Evolutionary conservation across 1,139 yeast genomes (phyloP).

Genomic region (Candida dubliniensis): DNA sequence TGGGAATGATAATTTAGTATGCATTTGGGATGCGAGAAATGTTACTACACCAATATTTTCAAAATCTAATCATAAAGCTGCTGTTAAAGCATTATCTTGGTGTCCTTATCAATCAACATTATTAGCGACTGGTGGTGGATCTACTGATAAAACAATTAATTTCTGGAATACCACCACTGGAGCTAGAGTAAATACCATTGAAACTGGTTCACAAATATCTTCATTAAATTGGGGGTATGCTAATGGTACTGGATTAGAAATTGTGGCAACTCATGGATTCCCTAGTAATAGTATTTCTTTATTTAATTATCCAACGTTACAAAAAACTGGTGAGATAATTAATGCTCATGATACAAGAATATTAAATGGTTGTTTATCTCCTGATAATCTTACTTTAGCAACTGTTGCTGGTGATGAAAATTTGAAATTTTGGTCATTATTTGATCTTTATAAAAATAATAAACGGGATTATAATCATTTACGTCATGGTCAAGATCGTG

Average conservation of each 20-base stretch:
- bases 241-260: slow-evolving; percentile 71
- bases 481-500: slow-evolving; percentile 4
- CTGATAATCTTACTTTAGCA: slow-evolving; percentile 86
- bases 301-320: slow-evolving; percentile 83
- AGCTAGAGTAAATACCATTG: slow-evolving; percentile 78
- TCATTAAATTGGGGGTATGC: slow-evolving; percentile 89
- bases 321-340: slow-evolving; percentile 83
- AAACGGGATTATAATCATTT: slow-evolving; percentile 16
- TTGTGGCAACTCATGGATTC: slow-evolving; percentile 92
- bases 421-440: slow-evolving; percentile 90
- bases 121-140: slow-evolving; percentile 96
- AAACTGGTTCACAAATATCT: slow-evolving; percentile 92
- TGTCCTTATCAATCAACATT: slow-evolving; percentile 84
- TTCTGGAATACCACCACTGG: slow-evolving; percentile 97
- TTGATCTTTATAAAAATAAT: slow-evolving; percentile 54
- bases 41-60: slow-evolving; percentile 58
- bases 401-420: slow-evolving; percentile 98
- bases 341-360: slow-evolving; percentile 92
- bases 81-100: slow-evolving; percentile 95
- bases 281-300: slow-evolving; percentile 84
- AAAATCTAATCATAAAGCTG: slow-evolving; percentile 84
- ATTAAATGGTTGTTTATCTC: slow-evolving; percentile 79
- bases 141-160: slow-evolving; percentile 84
- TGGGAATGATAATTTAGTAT: slow-evolving; percentile 91
- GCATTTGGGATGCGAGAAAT: slow-evolving; percentile 89